Evolutionary conservation across 169 alveolate genomes (phyloP), one percentile per base, ranked within the genome.

Genomic region (Plasmodium relictum): DNA sequence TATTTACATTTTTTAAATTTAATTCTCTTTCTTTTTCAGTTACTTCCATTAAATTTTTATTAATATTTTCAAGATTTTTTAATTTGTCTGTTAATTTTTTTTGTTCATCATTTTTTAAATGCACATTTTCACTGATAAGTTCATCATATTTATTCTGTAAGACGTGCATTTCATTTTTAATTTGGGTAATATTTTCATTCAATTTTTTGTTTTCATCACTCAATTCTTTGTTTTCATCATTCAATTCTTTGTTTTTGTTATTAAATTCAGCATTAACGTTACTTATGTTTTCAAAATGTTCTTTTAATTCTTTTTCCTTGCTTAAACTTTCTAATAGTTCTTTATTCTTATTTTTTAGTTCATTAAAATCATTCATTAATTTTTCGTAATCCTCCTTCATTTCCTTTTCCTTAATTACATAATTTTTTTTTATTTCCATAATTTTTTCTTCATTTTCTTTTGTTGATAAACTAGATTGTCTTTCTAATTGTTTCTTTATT

Each of bases 21-120:
- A 86, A 22, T 86, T 70, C 87, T 86, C 92, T 56, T 65, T 86
- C 92, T 65, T 69, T 71, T 86, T 86, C 92, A 6, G 87, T 86
- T 24, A 86, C 92, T 7, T 45, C 59, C 54, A 86, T 14, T 37
- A 86, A 61, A 71, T 86, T 63, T 50, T 48, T 86, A 45, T 86
- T 86, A 56, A 86, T 72, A 45, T 70, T 86, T 61, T 86, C 74
- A 6, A 86, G 62, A n/a, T 86, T 41, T 45, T 24, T 41, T 41
- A 86, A 37, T 37, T 73, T 69, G 12, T 86, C 59, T 31, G 22
- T 41, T 48, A 86, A 50, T 71, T 71, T 42, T 61, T 59, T 71
- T n/a, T 70, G 74, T 73, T 86, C 92, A 44, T 86, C 69, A 63
- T 48, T 63, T 63, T 86, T 70, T 73, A 71, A 37, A 63, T 45